Percentiles rank a stretch among this genome's conserved stretches.
Evolutionary conservation across 345 rosid genomes (phyloP).

Genomic region (Leavenworthia alabamica): DNA sequence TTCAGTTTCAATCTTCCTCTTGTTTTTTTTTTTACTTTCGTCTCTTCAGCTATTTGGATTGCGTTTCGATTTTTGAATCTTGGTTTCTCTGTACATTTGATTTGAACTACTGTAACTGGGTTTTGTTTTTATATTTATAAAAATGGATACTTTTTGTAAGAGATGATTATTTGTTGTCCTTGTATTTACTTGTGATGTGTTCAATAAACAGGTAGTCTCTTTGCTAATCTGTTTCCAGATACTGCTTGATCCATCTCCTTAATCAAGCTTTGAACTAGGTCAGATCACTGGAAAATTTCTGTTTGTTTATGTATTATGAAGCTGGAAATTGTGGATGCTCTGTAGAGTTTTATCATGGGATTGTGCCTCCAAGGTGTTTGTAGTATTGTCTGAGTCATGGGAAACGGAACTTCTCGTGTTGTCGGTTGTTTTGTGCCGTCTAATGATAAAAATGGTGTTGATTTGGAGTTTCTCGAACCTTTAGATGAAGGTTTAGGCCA

Average conservation of each 20-base stretch:
- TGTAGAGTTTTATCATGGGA: slow-evolving; percentile 31
- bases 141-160: slow-evolving; percentile 48
- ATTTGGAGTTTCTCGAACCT: slow-evolving; percentile 77
- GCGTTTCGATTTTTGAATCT: no score
- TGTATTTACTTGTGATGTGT: no score
- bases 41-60: neutral
- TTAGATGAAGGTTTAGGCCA: slow-evolving; percentile 94
- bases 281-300: slow-evolving; percentile 42
- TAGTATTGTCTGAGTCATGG: slow-evolving; percentile 45
- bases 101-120: slow-evolving; percentile 4
- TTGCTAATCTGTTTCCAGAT: slow-evolving; percentile 54
- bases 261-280: no score
- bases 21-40: neutral
- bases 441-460: slow-evolving; percentile 67
- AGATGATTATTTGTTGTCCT: no score
- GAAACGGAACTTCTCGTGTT: slow-evolving; percentile 93
- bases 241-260: slow-evolving; percentile 54
- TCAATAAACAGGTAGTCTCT: slow-evolving; percentile 46
- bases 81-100: slow-evolving; percentile 23
- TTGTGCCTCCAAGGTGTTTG: slow-evolving; percentile 35
- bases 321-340: slow-evolving; percentile 42
- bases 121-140: no score
- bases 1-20: slow-evolving; percentile 7
- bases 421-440: slow-evolving; percentile 87
- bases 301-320: slow-evolving; percentile 29